Percentiles rank a stretch among this genome's conserved stretches.
Conservation (phyloP, 2,329 filamentous ascomycete species). For the Diplodia mutila region DNA sequence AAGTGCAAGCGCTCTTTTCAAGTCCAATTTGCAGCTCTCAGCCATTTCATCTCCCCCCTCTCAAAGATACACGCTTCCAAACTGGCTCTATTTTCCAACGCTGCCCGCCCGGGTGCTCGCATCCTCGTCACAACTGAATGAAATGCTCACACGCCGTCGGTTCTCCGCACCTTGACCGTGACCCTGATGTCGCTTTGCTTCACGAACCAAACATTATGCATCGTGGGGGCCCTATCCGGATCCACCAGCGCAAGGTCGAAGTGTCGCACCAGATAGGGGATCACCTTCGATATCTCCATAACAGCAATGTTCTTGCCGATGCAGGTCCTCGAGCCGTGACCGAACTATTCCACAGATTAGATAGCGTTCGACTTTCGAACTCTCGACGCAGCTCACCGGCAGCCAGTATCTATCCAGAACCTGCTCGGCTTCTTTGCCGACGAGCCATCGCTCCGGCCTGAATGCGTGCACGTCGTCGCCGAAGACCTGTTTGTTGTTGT, state of each 20-base stretch:
- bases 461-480: conserved; percentile 36
- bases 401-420: conserved; percentile 3
- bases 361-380: no score
- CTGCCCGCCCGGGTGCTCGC: no score
- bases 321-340: conserved; percentile 45
- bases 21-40: no score
- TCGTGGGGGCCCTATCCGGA: not conserved
- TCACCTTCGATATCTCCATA: conserved; percentile 43
- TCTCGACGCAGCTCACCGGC: not conserved
- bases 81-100: no score
- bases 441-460: conserved; percentile 33
- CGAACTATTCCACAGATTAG: conserved; percentile 40
- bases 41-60: no score
- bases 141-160: conserved; percentile 43
- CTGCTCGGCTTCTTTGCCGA: conserved; percentile 17
- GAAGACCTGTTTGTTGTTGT: conserved; percentile 41
- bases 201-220: conserved; percentile 12
- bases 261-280: conserved; percentile 30
- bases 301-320: conserved; percentile 43
- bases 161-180: conserved; percentile 35
- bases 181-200: not conserved
- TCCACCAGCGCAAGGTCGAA: not conserved
- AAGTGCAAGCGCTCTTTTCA: no score
- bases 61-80: no score
- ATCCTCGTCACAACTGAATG: no score